These are phyloP conservation scores for Chalciporus piperatoides DNA, from an alignment of 1,284 basidiomycete species.

Conservation along the genomic window DNA sequence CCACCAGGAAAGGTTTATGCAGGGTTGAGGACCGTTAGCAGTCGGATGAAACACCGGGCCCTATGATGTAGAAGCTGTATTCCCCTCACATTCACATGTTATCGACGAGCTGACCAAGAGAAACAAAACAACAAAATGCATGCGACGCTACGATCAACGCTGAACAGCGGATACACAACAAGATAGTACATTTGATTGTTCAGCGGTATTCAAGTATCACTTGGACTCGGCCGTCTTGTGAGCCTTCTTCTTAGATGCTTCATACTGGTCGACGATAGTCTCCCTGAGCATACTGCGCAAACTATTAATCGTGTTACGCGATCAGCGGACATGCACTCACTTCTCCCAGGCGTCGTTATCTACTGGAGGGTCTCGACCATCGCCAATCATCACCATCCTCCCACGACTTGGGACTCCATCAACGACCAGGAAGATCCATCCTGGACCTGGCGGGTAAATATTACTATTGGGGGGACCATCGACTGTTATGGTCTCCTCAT, in stretches of 20 bases:
- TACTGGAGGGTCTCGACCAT: slow-evolving; percentile 55
- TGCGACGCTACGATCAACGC: slow-evolving; percentile 1
- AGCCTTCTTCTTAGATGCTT: slow-evolving; percentile 36
- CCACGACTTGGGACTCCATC: slow-evolving; percentile 69
- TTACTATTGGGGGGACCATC: slow-evolving; percentile 58
- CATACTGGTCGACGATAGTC: slow-evolving; percentile 53
- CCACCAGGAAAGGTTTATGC: slow-evolving; percentile 98
- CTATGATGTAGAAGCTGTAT: slow-evolving; percentile 38
- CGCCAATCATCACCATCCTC: slow-evolving; percentile 66
- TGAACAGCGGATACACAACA: not conserved
- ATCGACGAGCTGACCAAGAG: slow-evolving; percentile 9
- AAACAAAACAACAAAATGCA: not conserved
- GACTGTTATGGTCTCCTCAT: slow-evolving; percentile 40
- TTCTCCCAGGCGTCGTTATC: slow-evolving; percentile 52
- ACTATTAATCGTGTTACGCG: slow-evolving; percentile 6
- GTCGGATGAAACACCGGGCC: slow-evolving; percentile 88
- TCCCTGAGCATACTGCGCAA: slow-evolving; percentile 37
- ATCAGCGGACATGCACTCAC: slow-evolving; percentile 42
- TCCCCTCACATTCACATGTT: slow-evolving; percentile 7
- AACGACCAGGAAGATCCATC: slow-evolving; percentile 69
- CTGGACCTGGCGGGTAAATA: slow-evolving; percentile 80
- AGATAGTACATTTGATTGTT: not conserved
- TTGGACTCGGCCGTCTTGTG: slow-evolving; percentile 8
- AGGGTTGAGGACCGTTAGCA: slow-evolving; percentile 85
- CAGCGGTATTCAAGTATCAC: not conserved